These are phyloP conservation scores for Yarrowia hollandica DNA, from an alignment of 805 yeast genomes.

Conservation along the genomic window DNA sequence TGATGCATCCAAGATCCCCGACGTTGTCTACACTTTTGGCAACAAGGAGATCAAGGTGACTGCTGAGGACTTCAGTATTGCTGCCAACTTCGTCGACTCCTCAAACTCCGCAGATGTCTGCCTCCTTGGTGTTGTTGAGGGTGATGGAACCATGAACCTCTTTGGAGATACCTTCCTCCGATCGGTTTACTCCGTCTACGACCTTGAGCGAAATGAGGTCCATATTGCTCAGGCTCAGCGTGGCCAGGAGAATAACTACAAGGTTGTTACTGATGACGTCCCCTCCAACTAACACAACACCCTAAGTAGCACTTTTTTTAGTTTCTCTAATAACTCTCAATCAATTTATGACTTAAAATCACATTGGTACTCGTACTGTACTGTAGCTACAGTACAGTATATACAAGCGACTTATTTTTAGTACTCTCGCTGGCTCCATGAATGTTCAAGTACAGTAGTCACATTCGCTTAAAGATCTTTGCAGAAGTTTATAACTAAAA, in stretches of 20 bases:
- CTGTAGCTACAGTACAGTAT: no score
- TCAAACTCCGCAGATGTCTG: not conserved
- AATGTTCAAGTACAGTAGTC: no score
- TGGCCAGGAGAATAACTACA: slow-evolving; percentile 5
- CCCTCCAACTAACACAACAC: slow-evolving; percentile 1
- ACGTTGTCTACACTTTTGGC: not conserved
- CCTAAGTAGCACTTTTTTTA: no score
- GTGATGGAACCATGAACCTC: slow-evolving; percentile 30
- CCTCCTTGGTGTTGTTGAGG: not conserved
- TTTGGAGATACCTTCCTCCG: slow-evolving; percentile 18
- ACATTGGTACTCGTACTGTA: no score
- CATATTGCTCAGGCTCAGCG: slow-evolving; percentile 15
- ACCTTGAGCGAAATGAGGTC: slow-evolving; percentile 7
- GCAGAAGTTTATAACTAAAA: no score
- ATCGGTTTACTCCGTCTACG: slow-evolving; percentile 8
- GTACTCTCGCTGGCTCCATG: no score
- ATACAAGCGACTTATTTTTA: no score
- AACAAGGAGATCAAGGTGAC: not conserved
- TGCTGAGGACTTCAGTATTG: not conserved
- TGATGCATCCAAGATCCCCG: not conserved
- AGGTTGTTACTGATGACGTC: not conserved
- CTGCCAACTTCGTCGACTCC: not conserved
- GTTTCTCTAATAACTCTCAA: no score
- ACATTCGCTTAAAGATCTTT: no score
- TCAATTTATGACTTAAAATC: no score